Evolutionary conservation across 768 basidiomycete genomes (phyloP).

Genomic region (Podaxis carcinomalis): DNA sequence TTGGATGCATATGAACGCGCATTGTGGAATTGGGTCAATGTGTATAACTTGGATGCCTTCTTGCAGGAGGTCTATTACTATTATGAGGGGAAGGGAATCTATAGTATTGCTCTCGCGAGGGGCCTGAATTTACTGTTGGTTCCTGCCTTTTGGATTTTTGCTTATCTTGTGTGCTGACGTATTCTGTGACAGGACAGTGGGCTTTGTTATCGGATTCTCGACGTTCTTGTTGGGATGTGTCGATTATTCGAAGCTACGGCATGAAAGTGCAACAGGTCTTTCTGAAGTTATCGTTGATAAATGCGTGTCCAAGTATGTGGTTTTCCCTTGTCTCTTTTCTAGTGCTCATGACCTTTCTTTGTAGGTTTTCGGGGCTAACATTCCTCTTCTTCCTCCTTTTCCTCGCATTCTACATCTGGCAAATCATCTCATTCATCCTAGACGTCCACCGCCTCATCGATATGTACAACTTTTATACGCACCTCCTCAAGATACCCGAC

Average conservation of each 20-base stretch:
- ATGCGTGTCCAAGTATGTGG: conserved; percentile 77
- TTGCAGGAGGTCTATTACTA: conserved; percentile 94
- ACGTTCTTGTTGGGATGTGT: conserved; percentile 94
- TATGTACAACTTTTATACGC: conserved; percentile 95
- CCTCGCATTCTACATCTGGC: conserved; percentile 85
- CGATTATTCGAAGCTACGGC: conserved; percentile 80
- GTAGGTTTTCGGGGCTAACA: conserved; percentile 80
- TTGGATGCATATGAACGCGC: conserved; percentile 86
- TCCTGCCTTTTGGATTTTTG: conserved; percentile 13
- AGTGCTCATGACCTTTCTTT: not conserved
- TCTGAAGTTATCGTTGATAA: conserved; percentile 77
- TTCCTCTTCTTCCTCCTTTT: conserved; percentile 83
- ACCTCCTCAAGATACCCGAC: conserved; percentile 92
- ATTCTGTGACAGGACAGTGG: conserved; percentile 70
- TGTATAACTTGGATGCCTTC: conserved; percentile 94
- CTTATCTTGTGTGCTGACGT: conserved; percentile 18
- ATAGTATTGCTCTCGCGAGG: conserved; percentile 86
- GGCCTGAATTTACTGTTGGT: conserved; percentile 94
- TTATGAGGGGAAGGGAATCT: conserved; percentile 96
- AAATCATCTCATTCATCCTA: conserved; percentile 74
- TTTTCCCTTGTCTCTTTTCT: conserved; percentile 1
- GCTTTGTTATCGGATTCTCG: conserved; percentile 98
- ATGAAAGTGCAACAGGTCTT: conserved; percentile 61
- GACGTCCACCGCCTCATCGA: conserved; percentile 78
- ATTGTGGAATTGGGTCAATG: conserved; percentile 99